Base-by-base conservation (phyloP, 495 filamentous ascomycete genomes). In the Hyphodiscus hymeniophilus region DNA sequence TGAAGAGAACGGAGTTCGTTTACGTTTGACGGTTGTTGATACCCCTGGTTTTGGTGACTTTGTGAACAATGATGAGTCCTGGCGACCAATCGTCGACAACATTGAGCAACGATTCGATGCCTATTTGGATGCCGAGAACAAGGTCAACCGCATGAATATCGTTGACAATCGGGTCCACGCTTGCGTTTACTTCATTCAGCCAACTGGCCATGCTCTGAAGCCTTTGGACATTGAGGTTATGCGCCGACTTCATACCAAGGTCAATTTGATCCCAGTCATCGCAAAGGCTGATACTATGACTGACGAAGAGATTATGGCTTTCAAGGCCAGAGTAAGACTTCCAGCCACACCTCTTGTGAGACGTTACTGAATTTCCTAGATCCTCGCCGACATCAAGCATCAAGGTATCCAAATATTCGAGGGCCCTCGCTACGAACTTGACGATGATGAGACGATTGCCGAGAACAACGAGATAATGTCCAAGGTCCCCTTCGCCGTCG, bases 401-500 rank as follows among this genome's bases (percentile, higher is more conserved):
- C 92, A 98, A 73, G 81, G 80, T 58, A 95, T 98, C 56, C 88
- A 95, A 66, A 98, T 98, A 71, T 98, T 98, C 62, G 92, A 98
- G 68, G 94, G 94, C 3, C 92, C 92, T 47, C 87, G 89, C 46
- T 98, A 98, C 66, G 92, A 98, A 68, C 82, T 98, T 44, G 92
- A 98, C 63, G 92, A 98, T 54, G 92, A 98, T 64, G 92, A 98
- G 74, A 97, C 92, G 24, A 96, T 98, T 67, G 92, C 92, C 7
- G 92, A 98, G 74, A 98, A 98, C 79, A 89, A 91, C 69, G 92
- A 98, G 74, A 98, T 98, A 66, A 89, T 98, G 89, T 95, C 94
- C 57, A 98, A 98, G 75, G 90, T 98, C 31, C 92, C 92, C 16
- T 98, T 98, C 63, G 92, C 92, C 38, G 89, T 98, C 50, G 92